Evolutionary conservation across 2,329 filamentous ascomycete species (phyloP), one percentile per base, ranked within the genome.

Genomic region (Fusarium coffeatum): DNA sequence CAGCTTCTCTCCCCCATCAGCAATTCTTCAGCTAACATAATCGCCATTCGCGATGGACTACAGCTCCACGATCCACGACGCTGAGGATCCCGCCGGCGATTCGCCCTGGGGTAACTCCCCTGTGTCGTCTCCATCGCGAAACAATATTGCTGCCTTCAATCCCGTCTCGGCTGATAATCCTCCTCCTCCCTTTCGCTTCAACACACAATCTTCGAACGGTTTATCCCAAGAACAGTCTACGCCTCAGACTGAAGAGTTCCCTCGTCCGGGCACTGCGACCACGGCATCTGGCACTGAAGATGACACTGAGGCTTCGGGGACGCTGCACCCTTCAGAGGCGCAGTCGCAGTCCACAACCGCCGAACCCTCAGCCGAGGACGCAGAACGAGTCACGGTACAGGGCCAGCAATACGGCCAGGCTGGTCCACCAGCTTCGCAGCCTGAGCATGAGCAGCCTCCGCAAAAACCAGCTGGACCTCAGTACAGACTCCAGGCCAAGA

Each of bases 401-500:
- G 67, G 76, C 9, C 72, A 76, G 15, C 78, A 81, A 55, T 76
- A 76, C 25, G 73, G 66, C 15, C 74, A 73, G 20, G 56, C 64
- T 40, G 59, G 62, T 42, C 67, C 55, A n/a, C 41, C 66, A 34
- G 65, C 62, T 15, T 59, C 59, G 42, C 78, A 75, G 43, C 42
- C 71, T 22, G 70, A 64, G n/a, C 81, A 82, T 47, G 78, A 80
- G 55, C 81, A 83, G 64, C 84, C 83, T 58, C 89, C 88, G 5
- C 93, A 89, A 5, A 79, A 81, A 70, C 82, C 84, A 13, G 82
- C 88, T 45, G 87, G 88, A 57, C 90, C 92, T 28, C 88, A 91
- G 66, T 94, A 92, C 81, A 95, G 93, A 80, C 87, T 99, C 40
- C 94, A 97, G 78, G 94, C 92, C 47, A 99, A 98, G 84, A 94